phyloP scores from a whole-genome alignment of 306 rosid species.

The Corylus avellana region DNA sequence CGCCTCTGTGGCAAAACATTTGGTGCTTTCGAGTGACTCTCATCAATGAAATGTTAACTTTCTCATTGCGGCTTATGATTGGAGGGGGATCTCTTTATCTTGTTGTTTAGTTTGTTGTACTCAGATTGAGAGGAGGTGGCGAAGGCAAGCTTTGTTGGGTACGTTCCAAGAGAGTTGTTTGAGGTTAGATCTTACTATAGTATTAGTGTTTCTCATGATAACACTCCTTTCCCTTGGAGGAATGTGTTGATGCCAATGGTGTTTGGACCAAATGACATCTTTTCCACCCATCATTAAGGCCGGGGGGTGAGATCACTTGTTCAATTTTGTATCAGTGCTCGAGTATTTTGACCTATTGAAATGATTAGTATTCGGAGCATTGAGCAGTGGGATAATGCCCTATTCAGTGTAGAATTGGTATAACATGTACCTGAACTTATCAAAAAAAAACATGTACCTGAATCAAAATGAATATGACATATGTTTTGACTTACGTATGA shows the following conservation, averaged over 20 bases:
- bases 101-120: no score
- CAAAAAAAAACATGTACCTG: background rate
- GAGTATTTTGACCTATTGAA: background rate
- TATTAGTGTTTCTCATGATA: no score
- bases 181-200: no score
- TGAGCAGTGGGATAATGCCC: background rate
- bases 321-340: background rate
- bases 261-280: background rate
- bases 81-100: no score
- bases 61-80: no score
- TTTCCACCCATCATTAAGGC: background rate
- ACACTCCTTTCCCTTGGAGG: no score
- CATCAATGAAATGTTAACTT: no score
- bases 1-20: no score
- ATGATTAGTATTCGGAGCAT: background rate
- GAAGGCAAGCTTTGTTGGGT: no score
- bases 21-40: no score
- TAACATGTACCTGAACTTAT: background rate
- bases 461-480: background rate
- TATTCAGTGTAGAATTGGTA: background rate
- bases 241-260: background rate
- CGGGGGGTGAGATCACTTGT: background rate
- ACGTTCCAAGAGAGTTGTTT: no score
- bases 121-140: no score
- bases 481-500: background rate